Conservation (phyloP, 2,329 filamentous ascomycete genomes). For the Malbranchea zuffiana region DNA sequence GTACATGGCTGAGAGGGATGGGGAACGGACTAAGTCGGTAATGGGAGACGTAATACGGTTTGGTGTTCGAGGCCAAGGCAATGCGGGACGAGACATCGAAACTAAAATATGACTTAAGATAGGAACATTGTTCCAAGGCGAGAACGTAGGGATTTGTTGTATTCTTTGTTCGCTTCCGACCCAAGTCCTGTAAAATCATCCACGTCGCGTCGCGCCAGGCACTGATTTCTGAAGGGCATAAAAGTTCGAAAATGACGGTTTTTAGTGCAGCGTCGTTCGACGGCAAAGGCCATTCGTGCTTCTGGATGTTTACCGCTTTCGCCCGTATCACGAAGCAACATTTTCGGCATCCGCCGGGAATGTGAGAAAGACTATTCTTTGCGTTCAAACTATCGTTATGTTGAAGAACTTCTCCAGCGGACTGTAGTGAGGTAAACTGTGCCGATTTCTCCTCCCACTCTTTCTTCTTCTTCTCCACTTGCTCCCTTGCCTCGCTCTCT, state of each 20-base stretch:
- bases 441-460: constrained; percentile 8
- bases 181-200: constrained; percentile 4
- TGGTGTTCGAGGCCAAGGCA: constrained; percentile 6
- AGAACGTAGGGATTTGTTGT: neutral
- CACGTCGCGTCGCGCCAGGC: constrained; percentile 43
- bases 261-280: constrained; percentile 23
- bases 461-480: constrained; percentile 29
- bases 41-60: constrained; percentile 5
- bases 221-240: constrained; percentile 31
- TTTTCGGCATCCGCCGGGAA: constrained; percentile 23
- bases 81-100: neutral
- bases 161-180: neutral
- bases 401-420: constrained; percentile 7
- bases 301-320: constrained; percentile 31
- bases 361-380: neutral
- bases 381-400: neutral
- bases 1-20: neutral
- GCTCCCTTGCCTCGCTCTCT: constrained; percentile 27
- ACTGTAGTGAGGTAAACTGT: constrained; percentile 23
- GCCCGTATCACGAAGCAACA: constrained; percentile 30
- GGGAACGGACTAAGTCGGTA: constrained; percentile 1
- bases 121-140: neutral
- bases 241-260: constrained; percentile 45
- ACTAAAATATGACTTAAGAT: neutral
- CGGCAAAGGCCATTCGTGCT: constrained; percentile 50